Conservation (phyloP, 306 rosid genomes). For the Urtica urens region DNA sequence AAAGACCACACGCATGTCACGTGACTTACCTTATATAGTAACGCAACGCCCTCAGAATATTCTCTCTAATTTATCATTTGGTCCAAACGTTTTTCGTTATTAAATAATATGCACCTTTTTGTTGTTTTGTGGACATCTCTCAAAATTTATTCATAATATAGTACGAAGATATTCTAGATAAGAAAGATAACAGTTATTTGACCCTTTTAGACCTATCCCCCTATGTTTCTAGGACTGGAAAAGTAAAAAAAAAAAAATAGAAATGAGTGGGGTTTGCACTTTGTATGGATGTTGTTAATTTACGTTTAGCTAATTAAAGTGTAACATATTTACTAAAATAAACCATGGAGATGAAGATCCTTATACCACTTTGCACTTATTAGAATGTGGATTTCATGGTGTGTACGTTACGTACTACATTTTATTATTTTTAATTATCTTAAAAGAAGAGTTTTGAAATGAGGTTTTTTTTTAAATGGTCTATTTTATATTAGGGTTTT, state of each 20-base stretch:
- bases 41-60: conserved; percentile 15
- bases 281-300: conserved; percentile 6
- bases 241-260: background rate
- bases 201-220: background rate
- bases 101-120: background rate
- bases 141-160: background rate
- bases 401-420: no score
- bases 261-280: conserved; percentile 20
- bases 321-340: no score
- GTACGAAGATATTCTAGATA: background rate
- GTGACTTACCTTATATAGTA: conserved; percentile 32
- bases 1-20: conserved; percentile 50
- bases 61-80: background rate
- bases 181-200: background rate
- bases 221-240: background rate
- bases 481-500: no score
- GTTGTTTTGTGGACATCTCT: background rate
- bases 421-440: no score
- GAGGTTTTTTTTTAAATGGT: no score
- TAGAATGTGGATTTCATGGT: no score
- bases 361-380: background rate
- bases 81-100: background rate
- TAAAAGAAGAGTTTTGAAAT: no score
- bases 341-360: background rate
- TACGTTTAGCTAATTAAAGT: no score